Conservation (phyloP, 2,329 filamentous ascomycete genomes). For the Arthroderma sp. region DNA sequence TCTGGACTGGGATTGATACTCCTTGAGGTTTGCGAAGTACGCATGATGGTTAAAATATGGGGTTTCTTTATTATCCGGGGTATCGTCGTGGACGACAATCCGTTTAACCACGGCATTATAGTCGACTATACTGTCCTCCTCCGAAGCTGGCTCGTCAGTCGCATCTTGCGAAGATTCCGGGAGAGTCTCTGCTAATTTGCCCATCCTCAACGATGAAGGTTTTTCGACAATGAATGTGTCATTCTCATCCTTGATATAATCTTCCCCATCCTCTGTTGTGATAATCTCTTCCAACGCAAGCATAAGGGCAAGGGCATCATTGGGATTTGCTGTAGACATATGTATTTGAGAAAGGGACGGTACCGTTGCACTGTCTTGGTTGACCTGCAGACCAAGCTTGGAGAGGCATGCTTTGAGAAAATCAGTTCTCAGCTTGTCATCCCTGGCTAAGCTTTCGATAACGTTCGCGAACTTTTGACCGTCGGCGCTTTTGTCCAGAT, state of each 20-base stretch:
- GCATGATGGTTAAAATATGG: constrained; percentile 75
- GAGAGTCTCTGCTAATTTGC: constrained; percentile 43
- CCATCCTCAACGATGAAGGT: constrained; percentile 47
- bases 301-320: constrained; percentile 53
- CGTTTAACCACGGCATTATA: constrained; percentile 61
- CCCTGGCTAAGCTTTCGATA: constrained; percentile 51
- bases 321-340: constrained; percentile 55
- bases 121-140: constrained; percentile 52
- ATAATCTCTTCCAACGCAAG: constrained; percentile 53
- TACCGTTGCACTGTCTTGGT: constrained; percentile 52
- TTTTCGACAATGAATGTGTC: constrained; percentile 73
- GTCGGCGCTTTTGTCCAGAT: constrained; percentile 55
- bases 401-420: constrained; percentile 69
- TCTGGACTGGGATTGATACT: constrained; percentile 48
- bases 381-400: constrained; percentile 72
- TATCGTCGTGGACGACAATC: constrained; percentile 58
- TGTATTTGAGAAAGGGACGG: constrained; percentile 74
- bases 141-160: constrained; percentile 17
- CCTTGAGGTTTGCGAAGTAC: constrained; percentile 58
- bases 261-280: constrained; percentile 49
- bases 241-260: constrained; percentile 65
- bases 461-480: constrained; percentile 58
- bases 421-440: constrained; percentile 55
- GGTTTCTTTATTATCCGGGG: constrained; percentile 59
- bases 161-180: constrained; percentile 24